Conservation (phyloP, 768 basidiomycete genomes). For the Boletus pseudopeckii region DNA sequence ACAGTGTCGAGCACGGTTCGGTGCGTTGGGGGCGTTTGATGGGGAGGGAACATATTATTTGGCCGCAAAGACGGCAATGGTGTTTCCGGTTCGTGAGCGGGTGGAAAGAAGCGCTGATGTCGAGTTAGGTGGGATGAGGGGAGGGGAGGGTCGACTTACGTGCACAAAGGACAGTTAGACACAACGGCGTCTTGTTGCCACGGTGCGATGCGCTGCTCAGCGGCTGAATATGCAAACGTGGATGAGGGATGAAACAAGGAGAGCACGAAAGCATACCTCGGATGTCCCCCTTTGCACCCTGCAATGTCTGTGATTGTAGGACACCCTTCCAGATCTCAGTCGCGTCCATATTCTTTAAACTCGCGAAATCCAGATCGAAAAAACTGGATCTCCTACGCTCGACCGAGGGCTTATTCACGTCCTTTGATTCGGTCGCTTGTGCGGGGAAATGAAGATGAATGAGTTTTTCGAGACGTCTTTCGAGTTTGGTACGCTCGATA, state of each 20-base stretch:
- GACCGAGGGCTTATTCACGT: constrained; percentile 1
- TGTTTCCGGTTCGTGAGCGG: constrained; percentile 92
- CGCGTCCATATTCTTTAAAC: constrained; percentile 59
- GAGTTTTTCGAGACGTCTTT: constrained; percentile 86
- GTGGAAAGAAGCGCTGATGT: constrained; percentile 67
- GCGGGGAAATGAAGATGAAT: constrained; percentile 65
- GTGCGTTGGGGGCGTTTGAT: constrained; percentile 67
- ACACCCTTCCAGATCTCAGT: constrained; percentile 70
- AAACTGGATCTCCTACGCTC: constrained; percentile 58
- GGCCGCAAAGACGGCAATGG: constrained; percentile 91
- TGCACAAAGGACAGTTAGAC: constrained; percentile 82
- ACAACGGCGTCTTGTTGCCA: constrained; percentile 86
- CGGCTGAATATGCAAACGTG: constrained; percentile 39
- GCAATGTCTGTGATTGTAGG: constrained; percentile 39
- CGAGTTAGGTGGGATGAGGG: constrained; percentile 5
- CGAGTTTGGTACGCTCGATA: constrained; percentile 80
- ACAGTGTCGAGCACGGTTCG: constrained; percentile 71
- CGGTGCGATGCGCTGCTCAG: constrained; percentile 90
- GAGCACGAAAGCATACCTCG: constrained; percentile 48
- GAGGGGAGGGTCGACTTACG: constrained; percentile 41
- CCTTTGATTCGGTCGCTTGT: constrained; percentile 12
- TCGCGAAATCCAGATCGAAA: constrained; percentile 64
- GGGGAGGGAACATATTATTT: constrained; percentile 87
- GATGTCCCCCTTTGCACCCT: constrained; percentile 56
- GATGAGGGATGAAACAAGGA: constrained; percentile 2